These are phyloP conservation scores for Solanum ahanhuiri DNA, from an alignment of 257 asterid species.

Conservation along the genomic window DNA sequence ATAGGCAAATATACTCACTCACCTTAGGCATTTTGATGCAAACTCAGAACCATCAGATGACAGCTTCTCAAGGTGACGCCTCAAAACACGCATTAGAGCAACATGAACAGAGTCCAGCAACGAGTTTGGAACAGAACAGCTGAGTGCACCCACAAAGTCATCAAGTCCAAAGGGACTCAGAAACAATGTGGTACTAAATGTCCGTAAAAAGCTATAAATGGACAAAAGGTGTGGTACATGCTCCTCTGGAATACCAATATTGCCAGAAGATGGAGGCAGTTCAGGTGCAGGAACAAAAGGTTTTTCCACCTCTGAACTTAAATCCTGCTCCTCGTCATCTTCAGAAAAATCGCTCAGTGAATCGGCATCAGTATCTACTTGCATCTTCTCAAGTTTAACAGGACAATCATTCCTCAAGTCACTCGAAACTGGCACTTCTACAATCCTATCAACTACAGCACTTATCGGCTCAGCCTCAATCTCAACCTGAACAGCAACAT, in stretches of 20 bases:
- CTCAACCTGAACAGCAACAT: neutral
- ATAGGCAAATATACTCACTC: neutral
- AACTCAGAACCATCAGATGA: slow-evolving; percentile 53
- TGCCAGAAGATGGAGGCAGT: slow-evolving; percentile 75
- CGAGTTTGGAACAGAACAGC: slow-evolving; percentile 54
- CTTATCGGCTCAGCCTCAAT: neutral
- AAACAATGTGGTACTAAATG: slow-evolving; percentile 59
- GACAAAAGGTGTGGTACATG: slow-evolving; percentile 60
- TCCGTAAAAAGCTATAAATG: slow-evolving; percentile 60
- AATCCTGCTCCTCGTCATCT: slow-evolving; percentile 27
- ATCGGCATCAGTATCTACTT: slow-evolving; percentile 21
- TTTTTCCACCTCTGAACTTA: slow-evolving; percentile 25
- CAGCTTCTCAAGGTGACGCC: slow-evolving; percentile 52
- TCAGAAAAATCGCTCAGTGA: slow-evolving; percentile 42
- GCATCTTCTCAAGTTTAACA: slow-evolving; percentile 4
- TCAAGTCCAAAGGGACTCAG: slow-evolving; percentile 72
- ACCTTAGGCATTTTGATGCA: slow-evolving; percentile 70
- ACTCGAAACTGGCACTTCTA: neutral
- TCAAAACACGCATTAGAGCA: slow-evolving; percentile 56
- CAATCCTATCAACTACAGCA: slow-evolving; percentile 6
- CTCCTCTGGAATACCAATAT: slow-evolving; percentile 65
- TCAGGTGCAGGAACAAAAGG: slow-evolving; percentile 54
- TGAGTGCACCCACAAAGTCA: slow-evolving; percentile 90
- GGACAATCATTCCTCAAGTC: slow-evolving; percentile 7
- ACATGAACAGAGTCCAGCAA: slow-evolving; percentile 80